A percentile compares a stretch with the other conserved stretches of the same genome.
phyloP scores from a whole-genome alignment of 108 stramenopile species.

The Cyclotella choctawhatcheeana region DNA sequence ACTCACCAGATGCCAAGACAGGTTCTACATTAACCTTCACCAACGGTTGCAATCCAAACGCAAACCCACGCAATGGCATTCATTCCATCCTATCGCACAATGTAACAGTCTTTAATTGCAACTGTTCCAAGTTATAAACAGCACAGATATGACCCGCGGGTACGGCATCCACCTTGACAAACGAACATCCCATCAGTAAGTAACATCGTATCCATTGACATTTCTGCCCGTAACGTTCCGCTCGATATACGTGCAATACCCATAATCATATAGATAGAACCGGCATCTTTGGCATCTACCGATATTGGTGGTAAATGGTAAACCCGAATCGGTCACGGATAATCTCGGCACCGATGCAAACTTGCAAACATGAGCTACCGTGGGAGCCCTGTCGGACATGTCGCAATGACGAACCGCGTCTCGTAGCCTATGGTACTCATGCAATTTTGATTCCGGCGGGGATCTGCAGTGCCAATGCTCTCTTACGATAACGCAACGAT shows the following conservation, averaged over 20 bases:
- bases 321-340: constrained; percentile 72
- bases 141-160: constrained; percentile 92
- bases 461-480: constrained; percentile 61
- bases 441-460: constrained; percentile 2
- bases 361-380: constrained; percentile 85
- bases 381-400: constrained; percentile 46
- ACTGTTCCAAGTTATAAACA: constrained; percentile 80
- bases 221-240: constrained; percentile 69
- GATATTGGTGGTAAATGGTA: constrained; percentile 21
- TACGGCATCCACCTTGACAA: constrained; percentile 76
- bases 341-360: constrained; percentile 66
- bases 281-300: constrained; percentile 30
- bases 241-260: constrained; percentile 83
- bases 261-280: constrained; percentile 60
- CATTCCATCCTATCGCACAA: constrained; percentile 63
- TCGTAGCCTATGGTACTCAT: constrained; percentile 57
- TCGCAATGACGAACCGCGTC: constrained; percentile 67
- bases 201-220: constrained; percentile 72
- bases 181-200: constrained; percentile 89
- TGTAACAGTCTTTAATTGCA: constrained; percentile 84
- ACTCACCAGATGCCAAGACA: constrained; percentile 57
- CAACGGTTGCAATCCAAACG: constrained; percentile 75
- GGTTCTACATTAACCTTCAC: constrained; percentile 92
- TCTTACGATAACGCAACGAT: constrained; percentile 53
- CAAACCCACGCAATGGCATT: constrained; percentile 80